A percentile compares a stretch with the other conserved stretches of the same genome.
Evolutionary conservation across 1,139 yeast species (phyloP).

Genomic region (Lodderomyces orthopsilosis): DNA sequence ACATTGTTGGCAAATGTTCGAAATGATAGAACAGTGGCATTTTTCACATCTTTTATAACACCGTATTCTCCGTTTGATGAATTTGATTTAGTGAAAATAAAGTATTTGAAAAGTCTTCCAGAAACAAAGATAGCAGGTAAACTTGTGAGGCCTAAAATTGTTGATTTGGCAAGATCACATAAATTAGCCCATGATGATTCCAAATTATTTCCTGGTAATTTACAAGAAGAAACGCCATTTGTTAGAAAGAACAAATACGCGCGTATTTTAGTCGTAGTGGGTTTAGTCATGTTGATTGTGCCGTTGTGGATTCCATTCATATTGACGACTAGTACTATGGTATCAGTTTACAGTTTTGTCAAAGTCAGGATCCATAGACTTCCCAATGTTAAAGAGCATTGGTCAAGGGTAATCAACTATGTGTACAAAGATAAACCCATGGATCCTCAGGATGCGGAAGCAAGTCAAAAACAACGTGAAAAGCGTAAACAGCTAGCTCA

Average conservation of each 20-base stretch:
- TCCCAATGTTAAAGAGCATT: constrained; percentile 29
- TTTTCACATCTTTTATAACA: constrained; percentile 52
- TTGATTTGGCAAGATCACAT: constrained; percentile 45
- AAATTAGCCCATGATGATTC: constrained; percentile 16
- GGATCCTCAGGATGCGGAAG: constrained; percentile 32
- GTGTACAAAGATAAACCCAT: constrained; percentile 35
- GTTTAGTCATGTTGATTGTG: constrained; percentile 34
- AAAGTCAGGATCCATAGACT: constrained; percentile 26
- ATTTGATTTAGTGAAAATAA: constrained; percentile 38
- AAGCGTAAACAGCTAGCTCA: constrained; percentile 25
- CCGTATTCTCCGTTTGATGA: constrained; percentile 49
- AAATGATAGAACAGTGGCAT: constrained; percentile 65
- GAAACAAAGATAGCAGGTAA: constrained; percentile 30
- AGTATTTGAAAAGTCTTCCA: constrained; percentile 39
- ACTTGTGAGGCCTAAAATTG: constrained; percentile 49
- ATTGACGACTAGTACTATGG: constrained; percentile 37
- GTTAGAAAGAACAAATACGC: constrained; percentile 29
- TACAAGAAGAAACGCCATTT: constrained; percentile 41
- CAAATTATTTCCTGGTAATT: constrained; percentile 22
- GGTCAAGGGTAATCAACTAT: constrained; percentile 32
- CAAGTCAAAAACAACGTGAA: constrained; percentile 31
- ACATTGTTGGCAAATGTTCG: constrained; percentile 68
- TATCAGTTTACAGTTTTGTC: constrained; percentile 36
- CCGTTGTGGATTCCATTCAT: constrained; percentile 57
- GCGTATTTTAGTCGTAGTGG: constrained; percentile 28